A percentile compares a stretch with the other conserved stretches of the same genome.
Conservation (phyloP, 2,329 filamentous ascomycete genomes). For the Mariannaea elegans region DNA sequence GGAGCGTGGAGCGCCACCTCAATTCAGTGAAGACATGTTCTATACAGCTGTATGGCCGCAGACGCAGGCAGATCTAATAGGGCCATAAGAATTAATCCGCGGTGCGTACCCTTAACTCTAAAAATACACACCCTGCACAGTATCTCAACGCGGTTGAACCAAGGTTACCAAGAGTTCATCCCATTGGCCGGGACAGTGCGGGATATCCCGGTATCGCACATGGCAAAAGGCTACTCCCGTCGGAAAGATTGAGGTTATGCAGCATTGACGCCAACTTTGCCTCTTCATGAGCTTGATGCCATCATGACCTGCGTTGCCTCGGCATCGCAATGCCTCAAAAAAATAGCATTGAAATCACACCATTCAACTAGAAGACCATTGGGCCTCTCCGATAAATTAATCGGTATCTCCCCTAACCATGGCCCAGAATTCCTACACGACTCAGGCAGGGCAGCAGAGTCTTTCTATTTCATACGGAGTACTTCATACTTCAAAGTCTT, state of each 20-base stretch:
- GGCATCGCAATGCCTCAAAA: conserved; percentile 1
- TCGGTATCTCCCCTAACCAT: too few species aligned
- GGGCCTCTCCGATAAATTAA: too few species aligned
- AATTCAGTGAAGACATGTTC: background rate
- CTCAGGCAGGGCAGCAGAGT: too few species aligned
- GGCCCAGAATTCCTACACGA: too few species aligned
- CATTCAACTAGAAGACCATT: too few species aligned
- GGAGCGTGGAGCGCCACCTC: too few species aligned
- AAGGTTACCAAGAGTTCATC: conserved; percentile 21
- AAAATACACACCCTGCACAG: background rate
- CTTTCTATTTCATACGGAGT: too few species aligned
- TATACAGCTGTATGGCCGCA: too few species aligned
- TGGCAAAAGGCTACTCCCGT: conserved; percentile 12
- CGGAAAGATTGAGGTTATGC: conserved; percentile 14
- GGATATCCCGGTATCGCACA: conserved; percentile 1
- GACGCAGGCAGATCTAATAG: background rate
- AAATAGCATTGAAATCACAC: too few species aligned
- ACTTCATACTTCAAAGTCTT: too few species aligned
- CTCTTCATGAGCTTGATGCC: conserved; percentile 24
- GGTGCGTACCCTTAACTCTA: background rate
- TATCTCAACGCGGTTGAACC: conserved; percentile 18
- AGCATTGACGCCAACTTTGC: conserved; percentile 27
- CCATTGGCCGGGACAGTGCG: conserved; percentile 25
- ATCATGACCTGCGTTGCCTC: background rate
- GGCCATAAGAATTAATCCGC: background rate